Base-by-base conservation (phyloP, 1,139 yeast genomes). In the Lodderomyces elongisporus region DNA sequence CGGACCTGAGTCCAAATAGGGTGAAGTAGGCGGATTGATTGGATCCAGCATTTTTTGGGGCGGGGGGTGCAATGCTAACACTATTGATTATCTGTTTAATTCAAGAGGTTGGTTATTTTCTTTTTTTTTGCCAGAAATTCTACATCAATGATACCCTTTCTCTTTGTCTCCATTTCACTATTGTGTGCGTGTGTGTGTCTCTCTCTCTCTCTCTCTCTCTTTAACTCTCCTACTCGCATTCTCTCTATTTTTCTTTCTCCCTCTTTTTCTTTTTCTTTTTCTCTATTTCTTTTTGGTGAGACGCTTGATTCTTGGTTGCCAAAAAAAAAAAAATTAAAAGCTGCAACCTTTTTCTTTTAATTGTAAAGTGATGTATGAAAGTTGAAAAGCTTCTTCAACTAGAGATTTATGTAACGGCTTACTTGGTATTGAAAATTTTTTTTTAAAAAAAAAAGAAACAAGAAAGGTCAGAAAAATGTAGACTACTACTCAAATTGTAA, bases 1-100 rank as follows among this genome's bases (percentile, higher is more conserved):
- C 17, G 36, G 30, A 2, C 35, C 38, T 10, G 40, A 34, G 6
- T 33, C 41, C 14, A 32, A 13, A 14, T 32, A 20, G 5, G 40
- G 40, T 12, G 42, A 39, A 13, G 42, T 39, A 3, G 42, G 42
- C 6, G 42, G 42, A 25, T 39, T 34, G 16, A 35, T 31, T 20
- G 40, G 35, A 27, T 36, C 40, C 42, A 39, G 42, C 42, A 39
- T 39, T 22, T n/a, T 17, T 15, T 20, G n/a, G 22, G 29, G 21
- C 12, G 7, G 10, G 29, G 28, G 10, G n/a, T n/a, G n/a, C n/a
- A n/a, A n/a, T n/a, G n/a, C n/a, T n/a, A n/a, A n/a, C n/a, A n/a
- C n/a, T n/a, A n/a, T n/a, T n/a, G 7, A 18, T 18, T 18, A 10
- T 18, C 10, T 18, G 9, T 18, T 18, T 18, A 18, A 18, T 7